phyloP scores from a whole-genome alignment of 129 eudicot genomes.

The Gnaphalium uliginosum region DNA sequence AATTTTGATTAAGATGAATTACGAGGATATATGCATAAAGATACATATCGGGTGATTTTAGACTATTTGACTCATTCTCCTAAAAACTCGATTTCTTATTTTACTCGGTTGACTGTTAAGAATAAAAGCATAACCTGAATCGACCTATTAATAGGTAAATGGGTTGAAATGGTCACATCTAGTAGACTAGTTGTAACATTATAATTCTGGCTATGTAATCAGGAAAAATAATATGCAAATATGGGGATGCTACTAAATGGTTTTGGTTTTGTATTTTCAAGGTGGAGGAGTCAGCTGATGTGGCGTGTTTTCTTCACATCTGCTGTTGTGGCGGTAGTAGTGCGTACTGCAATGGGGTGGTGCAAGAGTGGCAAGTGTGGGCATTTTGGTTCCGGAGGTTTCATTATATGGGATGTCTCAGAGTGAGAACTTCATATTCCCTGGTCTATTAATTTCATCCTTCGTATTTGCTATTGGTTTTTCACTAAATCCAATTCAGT shows the following conservation, averaged over 20 bases:
- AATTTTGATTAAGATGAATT: not conserved
- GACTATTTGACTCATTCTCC: not conserved
- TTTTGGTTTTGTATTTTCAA: constrained; percentile 38
- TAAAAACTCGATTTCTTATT: not conserved
- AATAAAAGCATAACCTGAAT: not conserved
- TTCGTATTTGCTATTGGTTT: constrained; percentile 21
- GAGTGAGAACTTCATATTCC: constrained; percentile 53
- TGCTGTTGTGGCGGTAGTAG: constrained; percentile 96
- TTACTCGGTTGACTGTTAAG: not conserved
- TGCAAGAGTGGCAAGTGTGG: constrained; percentile 88
- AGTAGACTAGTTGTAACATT: not conserved
- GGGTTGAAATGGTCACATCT: not conserved
- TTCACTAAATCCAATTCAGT: constrained; percentile 47
- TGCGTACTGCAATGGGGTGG: constrained; percentile 98
- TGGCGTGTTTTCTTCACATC: constrained; percentile 99
- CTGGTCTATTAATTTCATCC: constrained; percentile 9
- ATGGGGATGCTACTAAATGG: constrained; percentile 3
- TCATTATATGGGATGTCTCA: constrained; percentile 96
- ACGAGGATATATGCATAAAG: constrained; percentile 1
- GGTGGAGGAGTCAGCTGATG: constrained; percentile 99
- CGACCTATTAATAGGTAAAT: not conserved
- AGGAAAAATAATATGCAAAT: constrained; percentile 5
- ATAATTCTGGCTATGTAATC: not conserved
- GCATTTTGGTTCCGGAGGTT: constrained; percentile 98
- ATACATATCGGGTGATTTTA: not conserved